A percentile compares a stretch with the other conserved stretches of the same genome.
Conservation (phyloP, 768 basidiomycete species). For the Tylopilus cervinicoccineus region DNA sequence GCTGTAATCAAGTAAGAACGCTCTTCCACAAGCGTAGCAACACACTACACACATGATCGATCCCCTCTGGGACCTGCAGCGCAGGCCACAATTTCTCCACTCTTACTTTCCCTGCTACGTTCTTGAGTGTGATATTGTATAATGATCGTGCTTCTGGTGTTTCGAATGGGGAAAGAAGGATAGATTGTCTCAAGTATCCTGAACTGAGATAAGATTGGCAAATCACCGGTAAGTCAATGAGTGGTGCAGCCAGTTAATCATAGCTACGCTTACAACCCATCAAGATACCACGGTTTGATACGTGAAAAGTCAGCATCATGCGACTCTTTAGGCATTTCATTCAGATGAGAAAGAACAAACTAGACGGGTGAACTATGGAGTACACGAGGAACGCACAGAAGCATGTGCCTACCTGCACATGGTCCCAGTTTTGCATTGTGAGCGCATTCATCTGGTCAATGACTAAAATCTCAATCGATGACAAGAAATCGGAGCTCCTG, state of each 20-base stretch:
- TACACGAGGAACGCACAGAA: not conserved
- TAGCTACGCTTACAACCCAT: slow-evolving; percentile 71
- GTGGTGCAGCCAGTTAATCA: slow-evolving; percentile 59
- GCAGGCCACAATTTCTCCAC: slow-evolving; percentile 68
- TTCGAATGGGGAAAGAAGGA: slow-evolving; percentile 84
- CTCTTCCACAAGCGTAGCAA: not conserved
- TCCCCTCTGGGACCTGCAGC: slow-evolving; percentile 74
- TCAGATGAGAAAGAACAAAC: slow-evolving; percentile 84
- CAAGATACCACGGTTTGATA: slow-evolving; percentile 97
- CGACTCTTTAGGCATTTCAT: slow-evolving; percentile 88
- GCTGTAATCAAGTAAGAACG: slow-evolving; percentile 36
- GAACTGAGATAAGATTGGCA: slow-evolving; percentile 46
- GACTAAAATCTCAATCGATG: slow-evolving; percentile 88
- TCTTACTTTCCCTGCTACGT: slow-evolving; percentile 80
- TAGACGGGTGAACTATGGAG: slow-evolving; percentile 29
- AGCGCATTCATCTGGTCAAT: slow-evolving; percentile 91
- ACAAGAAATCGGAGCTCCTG: slow-evolving; percentile 86
- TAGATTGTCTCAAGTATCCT: slow-evolving; percentile 81
- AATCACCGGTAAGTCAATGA: slow-evolving; percentile 48
- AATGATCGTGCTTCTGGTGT: slow-evolving; percentile 83
- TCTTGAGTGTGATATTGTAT: slow-evolving; percentile 71
- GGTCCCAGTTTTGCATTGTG: slow-evolving; percentile 99
- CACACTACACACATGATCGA: slow-evolving; percentile 61
- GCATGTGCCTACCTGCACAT: slow-evolving; percentile 66
- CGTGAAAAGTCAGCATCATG: slow-evolving; percentile 95